phyloP scores from a whole-genome alignment of 2,329 filamentous ascomycete genomes.

The Arthrobotrys megalospora region DNA sequence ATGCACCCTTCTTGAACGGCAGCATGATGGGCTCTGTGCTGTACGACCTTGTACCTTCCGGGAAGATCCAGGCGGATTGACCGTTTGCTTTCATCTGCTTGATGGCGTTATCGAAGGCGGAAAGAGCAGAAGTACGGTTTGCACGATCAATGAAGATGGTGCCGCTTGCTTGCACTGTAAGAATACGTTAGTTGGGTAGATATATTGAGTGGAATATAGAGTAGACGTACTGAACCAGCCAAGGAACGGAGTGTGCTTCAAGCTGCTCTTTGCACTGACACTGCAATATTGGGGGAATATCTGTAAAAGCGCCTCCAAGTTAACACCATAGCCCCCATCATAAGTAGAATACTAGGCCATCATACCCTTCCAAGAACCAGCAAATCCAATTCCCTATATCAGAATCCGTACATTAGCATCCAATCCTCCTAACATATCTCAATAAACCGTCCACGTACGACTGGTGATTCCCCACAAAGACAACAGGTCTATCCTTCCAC shows the following conservation, averaged over 20 bases:
- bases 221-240: constrained; percentile 82
- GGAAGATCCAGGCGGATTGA: constrained; percentile 72
- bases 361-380: constrained; percentile 79
- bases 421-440: not conserved
- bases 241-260: constrained; percentile 84
- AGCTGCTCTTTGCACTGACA: constrained; percentile 89
- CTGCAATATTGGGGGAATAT: constrained; percentile 93
- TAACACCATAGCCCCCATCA: not conserved
- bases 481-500: constrained; percentile 78
- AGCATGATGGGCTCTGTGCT: constrained; percentile 83
- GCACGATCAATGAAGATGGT: constrained; percentile 95
- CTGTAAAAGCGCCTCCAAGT: constrained; percentile 65
- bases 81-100: constrained; percentile 80
- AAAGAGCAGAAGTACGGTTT: constrained; percentile 84
- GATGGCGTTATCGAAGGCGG: constrained; percentile 87
- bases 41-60: constrained; percentile 93
- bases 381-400: constrained; percentile 82
- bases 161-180: constrained; percentile 78
- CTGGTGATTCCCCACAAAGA: constrained; percentile 96
- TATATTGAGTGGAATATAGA: not conserved
- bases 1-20: constrained; percentile 99
- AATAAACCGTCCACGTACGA: constrained; percentile 69
- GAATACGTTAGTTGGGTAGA: constrained; percentile 7
- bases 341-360: not conserved
- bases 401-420: constrained; percentile 2